phyloP scores from a whole-genome alignment of 108 stramenopile genomes.

The Nitzschia putrida region DNA sequence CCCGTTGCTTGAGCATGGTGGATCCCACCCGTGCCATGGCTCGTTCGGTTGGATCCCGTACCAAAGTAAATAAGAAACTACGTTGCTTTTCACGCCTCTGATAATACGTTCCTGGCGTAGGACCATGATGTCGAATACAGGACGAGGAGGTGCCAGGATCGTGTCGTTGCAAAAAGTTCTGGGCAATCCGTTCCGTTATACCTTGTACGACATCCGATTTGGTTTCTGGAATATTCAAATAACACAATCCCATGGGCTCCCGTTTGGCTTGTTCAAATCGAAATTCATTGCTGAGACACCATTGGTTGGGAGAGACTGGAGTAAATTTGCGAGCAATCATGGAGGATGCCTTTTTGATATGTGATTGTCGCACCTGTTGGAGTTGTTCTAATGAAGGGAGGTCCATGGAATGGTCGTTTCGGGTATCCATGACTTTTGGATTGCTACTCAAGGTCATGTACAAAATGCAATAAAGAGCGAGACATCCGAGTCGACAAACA shows the following conservation, averaged over 20 bases:
- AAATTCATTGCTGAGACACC: slow-evolving; percentile 28
- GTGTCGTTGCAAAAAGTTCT: slow-evolving; percentile 25
- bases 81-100: slow-evolving; percentile 1
- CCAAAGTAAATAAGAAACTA: slow-evolving; percentile 37
- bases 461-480: slow-evolving; percentile 8
- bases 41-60: slow-evolving; percentile 37
- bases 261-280: slow-evolving; percentile 28
- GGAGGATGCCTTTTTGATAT: slow-evolving; percentile 9
- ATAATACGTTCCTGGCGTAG: slow-evolving; percentile 17
- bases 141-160: neutral
- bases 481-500: slow-evolving; percentile 1
- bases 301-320: slow-evolving; percentile 8
- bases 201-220: slow-evolving; percentile 20
- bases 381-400: neutral
- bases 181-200: slow-evolving; percentile 29
- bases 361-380: neutral
- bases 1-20: neutral
- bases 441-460: slow-evolving; percentile 17
- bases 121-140: slow-evolving; percentile 39
- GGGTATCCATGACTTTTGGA: neutral
- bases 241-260: slow-evolving; percentile 36
- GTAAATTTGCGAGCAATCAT: slow-evolving; percentile 12
- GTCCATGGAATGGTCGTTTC: neutral
- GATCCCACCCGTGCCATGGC: slow-evolving; percentile 22
- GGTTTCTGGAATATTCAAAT: slow-evolving; percentile 30